These are phyloP conservation scores for Cryptomeria japonica DNA, from an alignment of 75 land plant genomes.

Conservation along the genomic window DNA sequence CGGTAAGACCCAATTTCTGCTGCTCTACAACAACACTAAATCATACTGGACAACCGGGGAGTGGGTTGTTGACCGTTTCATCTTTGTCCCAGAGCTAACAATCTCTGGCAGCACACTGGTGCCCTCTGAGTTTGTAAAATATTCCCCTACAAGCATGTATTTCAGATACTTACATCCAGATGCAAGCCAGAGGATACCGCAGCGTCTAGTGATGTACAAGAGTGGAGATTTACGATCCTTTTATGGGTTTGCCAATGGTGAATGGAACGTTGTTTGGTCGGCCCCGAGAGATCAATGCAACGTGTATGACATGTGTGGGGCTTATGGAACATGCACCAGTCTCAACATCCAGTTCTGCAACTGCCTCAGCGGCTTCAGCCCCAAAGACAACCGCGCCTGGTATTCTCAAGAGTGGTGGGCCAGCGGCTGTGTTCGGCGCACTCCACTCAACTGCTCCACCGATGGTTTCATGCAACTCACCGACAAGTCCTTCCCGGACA, in stretches of 20 bases:
- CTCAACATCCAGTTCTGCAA: slow-evolving; percentile 13
- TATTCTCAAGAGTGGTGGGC: background rate
- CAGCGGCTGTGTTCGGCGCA: slow-evolving; percentile 30
- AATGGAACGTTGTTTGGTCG: background rate
- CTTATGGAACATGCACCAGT: slow-evolving; percentile 20
- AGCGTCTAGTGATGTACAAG: background rate
- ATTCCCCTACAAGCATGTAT: background rate
- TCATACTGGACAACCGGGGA: background rate
- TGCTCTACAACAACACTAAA: background rate
- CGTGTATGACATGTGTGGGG: slow-evolving; percentile 25
- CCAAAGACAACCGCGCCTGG: slow-evolving; percentile 18
- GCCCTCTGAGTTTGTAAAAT: background rate
- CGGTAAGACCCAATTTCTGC: background rate
- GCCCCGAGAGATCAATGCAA: background rate
- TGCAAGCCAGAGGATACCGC: background rate
- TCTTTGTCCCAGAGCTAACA: background rate
- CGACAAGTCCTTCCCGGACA: background rate
- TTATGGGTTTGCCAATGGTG: background rate
- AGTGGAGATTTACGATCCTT: background rate
- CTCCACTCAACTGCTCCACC: slow-evolving; percentile 8
- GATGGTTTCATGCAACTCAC: background rate
- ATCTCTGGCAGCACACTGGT: background rate
- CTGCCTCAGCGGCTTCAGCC: slow-evolving; percentile 35
- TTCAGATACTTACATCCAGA: background rate
- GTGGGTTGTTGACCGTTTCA: background rate